A percentile compares a stretch with the other conserved stretches of the same genome.
Evolutionary conservation across 176 grass and related monocot genomes (phyloP).

Genomic region (Aechmea fasciata): DNA sequence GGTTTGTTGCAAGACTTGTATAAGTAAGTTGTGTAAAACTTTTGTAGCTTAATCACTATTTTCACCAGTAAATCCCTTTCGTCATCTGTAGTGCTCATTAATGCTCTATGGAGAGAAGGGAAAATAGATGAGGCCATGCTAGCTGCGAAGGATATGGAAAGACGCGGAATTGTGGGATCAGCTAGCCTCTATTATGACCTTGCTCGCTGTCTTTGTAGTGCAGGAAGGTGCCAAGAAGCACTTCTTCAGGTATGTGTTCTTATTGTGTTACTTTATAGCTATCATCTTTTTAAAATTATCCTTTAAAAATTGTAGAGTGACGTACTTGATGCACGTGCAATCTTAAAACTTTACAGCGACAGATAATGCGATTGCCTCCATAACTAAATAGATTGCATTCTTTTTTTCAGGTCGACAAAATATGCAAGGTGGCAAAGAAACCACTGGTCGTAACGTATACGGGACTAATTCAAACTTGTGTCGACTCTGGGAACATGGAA

Average conservation of each 20-base stretch:
- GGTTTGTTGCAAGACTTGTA: constrained; percentile 32
- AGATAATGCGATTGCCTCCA: too few relatives aligned
- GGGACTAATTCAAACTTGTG: constrained; percentile 78
- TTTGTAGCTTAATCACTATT: not conserved
- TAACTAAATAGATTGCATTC: not conserved
- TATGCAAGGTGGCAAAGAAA: constrained; percentile 98
- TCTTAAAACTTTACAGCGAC: too few relatives aligned
- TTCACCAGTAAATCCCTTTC: constrained; percentile 11
- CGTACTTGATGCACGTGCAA: too few relatives aligned
- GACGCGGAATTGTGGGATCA: constrained; percentile 73
- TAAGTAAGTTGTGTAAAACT: not conserved
- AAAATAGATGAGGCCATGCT: constrained; percentile 69
- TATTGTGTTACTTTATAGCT: constrained; percentile 10
- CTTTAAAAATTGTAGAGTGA: too few relatives aligned
- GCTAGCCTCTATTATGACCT: constrained; percentile 96
- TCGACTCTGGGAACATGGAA: constrained; percentile 68
- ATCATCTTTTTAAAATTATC: too few relatives aligned
- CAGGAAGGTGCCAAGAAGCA: constrained; percentile 75
- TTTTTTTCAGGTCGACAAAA: constrained; percentile 70
- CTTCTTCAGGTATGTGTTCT: constrained; percentile 60
- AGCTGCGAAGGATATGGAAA: constrained; percentile 94
- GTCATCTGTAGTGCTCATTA: constrained; percentile 61
- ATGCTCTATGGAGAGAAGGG: constrained; percentile 92
- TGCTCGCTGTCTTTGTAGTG: constrained; percentile 89
- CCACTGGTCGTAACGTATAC: constrained; percentile 93